Percentiles rank a stretch among this genome's conserved stretches.
Conservation (phyloP, 2,329 filamentous ascomycete genomes). For the Apiospora koreana region DNA sequence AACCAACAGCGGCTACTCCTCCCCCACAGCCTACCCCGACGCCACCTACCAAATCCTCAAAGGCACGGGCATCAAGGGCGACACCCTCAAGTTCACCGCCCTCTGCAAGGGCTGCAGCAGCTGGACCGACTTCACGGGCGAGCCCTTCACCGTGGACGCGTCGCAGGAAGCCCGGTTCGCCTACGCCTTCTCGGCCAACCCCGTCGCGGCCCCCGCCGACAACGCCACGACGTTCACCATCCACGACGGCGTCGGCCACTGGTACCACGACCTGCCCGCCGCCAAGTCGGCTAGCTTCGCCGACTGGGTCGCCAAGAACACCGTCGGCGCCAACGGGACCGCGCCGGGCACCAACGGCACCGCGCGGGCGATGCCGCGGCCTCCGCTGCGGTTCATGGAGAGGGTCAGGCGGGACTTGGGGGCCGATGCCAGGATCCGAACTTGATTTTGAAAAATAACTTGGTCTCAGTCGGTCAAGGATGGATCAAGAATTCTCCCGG, state of each 20-base stretch:
- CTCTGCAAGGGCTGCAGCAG: conserved; percentile 41
- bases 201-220: conserved; percentile 39
- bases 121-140: conserved; percentile 43
- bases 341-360: background rate
- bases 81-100: conserved; percentile 37
- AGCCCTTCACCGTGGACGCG: conserved; percentile 39
- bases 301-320: conserved; percentile 31
- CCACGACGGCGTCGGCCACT: conserved; percentile 44
- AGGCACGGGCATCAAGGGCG: conserved; percentile 35
- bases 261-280: conserved; percentile 37
- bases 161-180: conserved; percentile 39
- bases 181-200: conserved; percentile 39
- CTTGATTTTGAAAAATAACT: too few relatives aligned
- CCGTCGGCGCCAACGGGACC: background rate
- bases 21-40: conserved; percentile 32
- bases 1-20: conserved; percentile 35
- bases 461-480: too few relatives aligned
- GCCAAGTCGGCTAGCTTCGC: conserved; percentile 36
- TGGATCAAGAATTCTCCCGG: too few relatives aligned
- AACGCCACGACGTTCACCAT: conserved; percentile 40
- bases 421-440: background rate
- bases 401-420: background rate
- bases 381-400: background rate
- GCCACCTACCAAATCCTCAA: conserved; percentile 36
- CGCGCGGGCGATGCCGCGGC: background rate